These are phyloP conservation scores for Fusarium goolgardi DNA, from an alignment of 2,329 filamentous ascomycete species.

Conservation along the genomic window DNA sequence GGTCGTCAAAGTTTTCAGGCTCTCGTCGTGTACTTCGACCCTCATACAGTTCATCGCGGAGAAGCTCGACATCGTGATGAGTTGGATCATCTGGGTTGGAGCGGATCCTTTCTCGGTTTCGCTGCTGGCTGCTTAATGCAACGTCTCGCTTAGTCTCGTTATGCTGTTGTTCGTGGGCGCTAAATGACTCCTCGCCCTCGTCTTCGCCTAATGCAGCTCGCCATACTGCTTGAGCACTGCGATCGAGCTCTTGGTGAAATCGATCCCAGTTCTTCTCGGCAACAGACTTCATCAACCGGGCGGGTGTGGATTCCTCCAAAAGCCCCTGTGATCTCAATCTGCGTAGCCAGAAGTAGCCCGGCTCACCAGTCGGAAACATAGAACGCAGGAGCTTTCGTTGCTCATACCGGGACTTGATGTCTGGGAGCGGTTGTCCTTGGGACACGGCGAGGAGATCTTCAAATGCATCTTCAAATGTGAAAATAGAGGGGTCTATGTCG, in stretches of 20 bases:
- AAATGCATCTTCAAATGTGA: conserved; percentile 68
- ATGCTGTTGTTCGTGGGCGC: conserved; percentile 21
- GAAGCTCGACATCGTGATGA: conserved; percentile 4
- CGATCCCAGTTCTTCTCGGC: conserved; percentile 45
- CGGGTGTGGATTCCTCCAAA: conserved; percentile 49
- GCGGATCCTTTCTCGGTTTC: conserved; percentile 18
- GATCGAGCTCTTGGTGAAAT: conserved; percentile 50
- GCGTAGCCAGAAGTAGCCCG: conserved; percentile 57
- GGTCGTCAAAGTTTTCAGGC: conserved; percentile 55
- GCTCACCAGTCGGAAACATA: conserved; percentile 56
- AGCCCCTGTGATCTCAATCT: conserved; percentile 54
- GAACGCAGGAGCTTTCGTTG: conserved; percentile 53
- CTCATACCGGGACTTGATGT: conserved; percentile 53
- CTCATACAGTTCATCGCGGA: conserved; percentile 23
- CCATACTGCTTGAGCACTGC: conserved; percentile 48
- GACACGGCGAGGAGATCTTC: conserved; percentile 66
- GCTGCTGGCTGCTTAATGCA: neutral
- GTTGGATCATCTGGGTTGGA: conserved; percentile 14
- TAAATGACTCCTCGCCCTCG: conserved; percentile 20
- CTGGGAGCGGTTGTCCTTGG: conserved; percentile 56
- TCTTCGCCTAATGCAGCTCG: conserved; percentile 31
- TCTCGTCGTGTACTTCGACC: conserved; percentile 15
- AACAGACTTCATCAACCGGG: conserved; percentile 27
- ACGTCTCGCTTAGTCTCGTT: conserved; percentile 4
- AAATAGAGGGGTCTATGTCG: conserved; percentile 53